phyloP scores from a whole-genome alignment of 78 protist genomes.

The Polysphondylium violaceum region DNA sequence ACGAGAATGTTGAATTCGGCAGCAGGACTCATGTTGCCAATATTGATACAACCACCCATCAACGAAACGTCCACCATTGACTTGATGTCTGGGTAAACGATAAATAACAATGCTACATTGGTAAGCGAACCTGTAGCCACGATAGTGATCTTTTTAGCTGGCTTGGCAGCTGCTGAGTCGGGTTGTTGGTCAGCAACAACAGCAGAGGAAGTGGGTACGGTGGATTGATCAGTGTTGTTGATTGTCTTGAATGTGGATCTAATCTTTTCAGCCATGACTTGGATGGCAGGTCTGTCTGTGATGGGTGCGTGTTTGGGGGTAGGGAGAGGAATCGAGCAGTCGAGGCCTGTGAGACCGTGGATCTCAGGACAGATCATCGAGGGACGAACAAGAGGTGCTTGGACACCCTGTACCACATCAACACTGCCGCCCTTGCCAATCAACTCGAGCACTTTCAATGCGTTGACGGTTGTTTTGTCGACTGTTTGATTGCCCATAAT shows the following conservation, averaged over 20 bases:
- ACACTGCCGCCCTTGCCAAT: slow-evolving; percentile 28
- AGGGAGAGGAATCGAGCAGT: slow-evolving; percentile 43
- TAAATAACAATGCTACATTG: slow-evolving; percentile 87
- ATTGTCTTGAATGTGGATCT: not conserved
- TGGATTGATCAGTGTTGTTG: not conserved
- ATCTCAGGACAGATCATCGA: slow-evolving; percentile 89
- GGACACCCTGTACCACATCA: slow-evolving; percentile 76
- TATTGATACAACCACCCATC: slow-evolving; percentile 89
- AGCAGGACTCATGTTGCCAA: slow-evolving; percentile 89
- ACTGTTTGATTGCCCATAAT: slow-evolving; percentile 94
- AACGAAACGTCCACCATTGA: slow-evolving; percentile 71
- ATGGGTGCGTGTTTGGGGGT: not conserved
- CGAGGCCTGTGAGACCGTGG: slow-evolving; percentile 93
- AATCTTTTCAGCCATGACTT: slow-evolving; percentile 37
- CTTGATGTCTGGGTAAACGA: slow-evolving; percentile 83
- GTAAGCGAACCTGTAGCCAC: slow-evolving; percentile 92
- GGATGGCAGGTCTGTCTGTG: slow-evolving; percentile 46
- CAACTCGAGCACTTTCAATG: slow-evolving; percentile 53
- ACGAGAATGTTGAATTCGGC: slow-evolving; percentile 84
- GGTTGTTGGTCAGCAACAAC: too few species aligned
- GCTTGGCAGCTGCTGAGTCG: too few species aligned
- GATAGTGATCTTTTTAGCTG: slow-evolving; percentile 31
- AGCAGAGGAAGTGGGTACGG: not conserved
- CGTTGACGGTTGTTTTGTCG: slow-evolving; percentile 90
- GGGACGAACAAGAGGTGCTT: slow-evolving; percentile 39